A percentile compares a stretch with the other conserved stretches of the same genome.
These are phyloP conservation scores for Cercospora zeae-maydis DNA, from an alignment of 2,329 filamentous ascomycete genomes.

Conservation along the genomic window DNA sequence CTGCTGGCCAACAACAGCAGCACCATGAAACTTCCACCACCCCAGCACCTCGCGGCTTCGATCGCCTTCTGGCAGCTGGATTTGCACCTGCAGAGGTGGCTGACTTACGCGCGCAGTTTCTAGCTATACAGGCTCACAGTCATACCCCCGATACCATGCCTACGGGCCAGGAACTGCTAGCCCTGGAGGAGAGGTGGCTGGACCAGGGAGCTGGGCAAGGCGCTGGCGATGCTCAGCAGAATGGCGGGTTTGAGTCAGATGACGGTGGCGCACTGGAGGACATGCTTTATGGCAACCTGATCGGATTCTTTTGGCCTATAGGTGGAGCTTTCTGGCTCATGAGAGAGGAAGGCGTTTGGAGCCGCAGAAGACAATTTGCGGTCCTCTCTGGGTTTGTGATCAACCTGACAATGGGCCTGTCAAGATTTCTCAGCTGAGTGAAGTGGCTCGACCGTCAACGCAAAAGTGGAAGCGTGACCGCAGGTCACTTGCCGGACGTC, in stretches of 20 bases:
- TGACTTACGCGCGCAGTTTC: constrained; percentile 81
- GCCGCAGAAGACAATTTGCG: constrained; percentile 76
- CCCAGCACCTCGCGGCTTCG: constrained; percentile 73
- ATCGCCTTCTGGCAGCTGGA: constrained; percentile 74
- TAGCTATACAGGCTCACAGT: constrained; percentile 74
- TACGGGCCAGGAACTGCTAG: constrained; percentile 67
- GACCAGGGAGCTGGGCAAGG: constrained; percentile 50
- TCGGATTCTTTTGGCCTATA: constrained; percentile 93
- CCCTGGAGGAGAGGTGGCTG: constrained; percentile 87
- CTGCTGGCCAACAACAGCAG: constrained; percentile 14
- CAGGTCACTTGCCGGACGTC: constrained; percentile 22
- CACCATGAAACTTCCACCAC: constrained; percentile 43
- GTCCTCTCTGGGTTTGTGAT: constrained; percentile 80
- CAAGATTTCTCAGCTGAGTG: constrained; percentile 4
- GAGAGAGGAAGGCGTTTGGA: constrained; percentile 83
- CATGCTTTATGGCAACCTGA: constrained; percentile 80
- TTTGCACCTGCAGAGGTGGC: constrained; percentile 82
- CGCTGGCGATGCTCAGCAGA: constrained; percentile 38
- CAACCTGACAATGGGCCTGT: constrained; percentile 50
- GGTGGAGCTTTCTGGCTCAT: constrained; percentile 82
- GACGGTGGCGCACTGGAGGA: constrained; percentile 71
- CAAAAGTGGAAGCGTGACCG: constrained; percentile 28
- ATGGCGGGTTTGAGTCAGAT: constrained; percentile 50
- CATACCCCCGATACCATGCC: constrained; percentile 90
- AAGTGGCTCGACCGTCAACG: neutral